These are phyloP conservation scores for Malus orientalis DNA, from an alignment of 306 rosid genomes.

Conservation along the genomic window DNA sequence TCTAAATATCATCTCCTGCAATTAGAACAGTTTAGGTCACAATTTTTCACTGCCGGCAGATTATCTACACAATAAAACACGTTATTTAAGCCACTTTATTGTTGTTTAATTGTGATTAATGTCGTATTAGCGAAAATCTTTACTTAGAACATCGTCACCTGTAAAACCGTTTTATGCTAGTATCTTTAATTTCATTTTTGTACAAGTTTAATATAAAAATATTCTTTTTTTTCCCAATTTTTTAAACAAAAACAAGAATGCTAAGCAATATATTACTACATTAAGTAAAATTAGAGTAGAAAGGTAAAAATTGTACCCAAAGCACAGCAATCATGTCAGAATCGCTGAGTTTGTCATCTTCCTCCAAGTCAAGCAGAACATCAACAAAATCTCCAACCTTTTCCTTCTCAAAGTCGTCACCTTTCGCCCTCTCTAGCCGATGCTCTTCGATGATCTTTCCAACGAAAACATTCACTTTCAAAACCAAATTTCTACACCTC, in stretches of 20 bases:
- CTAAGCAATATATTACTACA: background rate
- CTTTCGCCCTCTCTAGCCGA: slow-evolving; percentile 1
- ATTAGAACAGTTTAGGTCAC: no score
- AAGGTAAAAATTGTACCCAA: slow-evolving; percentile 16
- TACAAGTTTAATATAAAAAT: no score
- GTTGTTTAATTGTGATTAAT: background rate
- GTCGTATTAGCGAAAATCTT: no score
- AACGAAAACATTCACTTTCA: slow-evolving; percentile 21
- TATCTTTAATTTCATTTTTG: no score
- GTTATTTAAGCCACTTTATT: background rate
- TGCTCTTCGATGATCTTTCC: slow-evolving; percentile 33
- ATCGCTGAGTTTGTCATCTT: slow-evolving; percentile 18
- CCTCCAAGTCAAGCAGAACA: slow-evolving; percentile 28
- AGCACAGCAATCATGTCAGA: slow-evolving; percentile 41
- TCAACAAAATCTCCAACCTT: slow-evolving; percentile 27
- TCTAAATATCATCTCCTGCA: slow-evolving; percentile 44
- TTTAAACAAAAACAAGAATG: background rate
- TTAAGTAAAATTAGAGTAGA: background rate
- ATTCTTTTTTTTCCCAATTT: no score
- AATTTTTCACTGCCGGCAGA: background rate
- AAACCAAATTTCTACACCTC: slow-evolving; percentile 18
- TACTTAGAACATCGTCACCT: no score
- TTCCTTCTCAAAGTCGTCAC: background rate
- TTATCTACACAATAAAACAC: background rate
- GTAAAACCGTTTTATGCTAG: no score